Base-by-base conservation (phyloP, 306 rosid genomes). In the Vachellia collinsii region DNA sequence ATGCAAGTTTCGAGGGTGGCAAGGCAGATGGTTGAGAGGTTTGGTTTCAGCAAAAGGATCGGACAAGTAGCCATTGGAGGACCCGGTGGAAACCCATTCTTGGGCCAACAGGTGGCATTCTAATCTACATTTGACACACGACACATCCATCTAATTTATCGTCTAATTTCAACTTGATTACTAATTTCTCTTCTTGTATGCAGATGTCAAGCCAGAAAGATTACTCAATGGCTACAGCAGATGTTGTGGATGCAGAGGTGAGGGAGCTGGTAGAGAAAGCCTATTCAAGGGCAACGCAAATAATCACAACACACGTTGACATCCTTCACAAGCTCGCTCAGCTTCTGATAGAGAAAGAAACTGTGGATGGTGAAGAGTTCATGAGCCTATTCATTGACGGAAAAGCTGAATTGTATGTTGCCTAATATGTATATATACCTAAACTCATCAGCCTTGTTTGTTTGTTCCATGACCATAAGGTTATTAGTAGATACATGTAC, bases 1-100 rank as follows among this genome's bases (percentile, higher is more conserved):
- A 93, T 93, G 99, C 99, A 93, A 90, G 99, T 96, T 71, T 96
- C 99, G 9, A 80, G 99, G 20, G 99, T 96, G 78, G 99, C 99
- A 1, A 89, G 99, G 79, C 99, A 96, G 80, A 96, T 96, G 98
- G 98, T 96, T 2, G 99, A 96, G 88, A 92, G 99, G 83, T 93
- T 93, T 77, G 99, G 99, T 47, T 96, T 96, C 91, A 96, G 98
- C 91, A 96, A 93, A 77, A 96, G 88, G 86, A 93, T 96, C 29
- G 99, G 99, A 54, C 99, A 96, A 83, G 79, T 93, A 44, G 99
- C 99, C 39, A 88, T 93, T 14, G 98, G 99, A 1, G 94, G 93
- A 25, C 82, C 95, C 47, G 99, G 99, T 3, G 99, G 99, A 84
- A 92, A 96, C 76, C 99, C 99, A 70, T 96, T 96, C 90, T 83